phyloP scores from a whole-genome alignment of 176 grass and related monocot species.

The Avena insularis region DNA sequence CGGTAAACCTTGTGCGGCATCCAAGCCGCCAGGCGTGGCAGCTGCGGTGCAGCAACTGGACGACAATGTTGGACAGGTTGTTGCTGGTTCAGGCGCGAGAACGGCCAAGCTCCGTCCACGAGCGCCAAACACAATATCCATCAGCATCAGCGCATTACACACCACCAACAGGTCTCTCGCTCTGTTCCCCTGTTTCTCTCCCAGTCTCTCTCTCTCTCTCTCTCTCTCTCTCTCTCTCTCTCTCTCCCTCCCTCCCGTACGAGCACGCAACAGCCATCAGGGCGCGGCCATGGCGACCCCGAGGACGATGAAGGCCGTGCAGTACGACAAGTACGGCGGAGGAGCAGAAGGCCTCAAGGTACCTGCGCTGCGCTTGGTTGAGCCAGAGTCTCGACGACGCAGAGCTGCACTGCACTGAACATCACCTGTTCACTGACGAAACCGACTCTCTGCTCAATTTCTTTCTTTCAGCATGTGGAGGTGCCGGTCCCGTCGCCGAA shows the following conservation, averaged over 20 bases:
- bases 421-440: background rate
- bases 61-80: background rate
- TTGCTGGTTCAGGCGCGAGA: background rate
- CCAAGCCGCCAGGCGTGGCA: too few species aligned
- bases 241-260: background rate
- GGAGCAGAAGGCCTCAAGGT: constrained; percentile 71
- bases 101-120: constrained; percentile 10
- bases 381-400: background rate
- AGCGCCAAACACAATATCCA: constrained; percentile 22
- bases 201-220: background rate
- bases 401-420: background rate
- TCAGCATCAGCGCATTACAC: constrained; percentile 21
- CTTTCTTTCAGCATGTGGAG: constrained; percentile 57
- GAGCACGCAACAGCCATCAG: background rate
- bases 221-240: background rate
- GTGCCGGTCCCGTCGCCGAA: constrained; percentile 61
- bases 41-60: background rate
- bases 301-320: constrained; percentile 66
- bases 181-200: background rate
- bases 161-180: background rate
- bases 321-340: constrained; percentile 73
- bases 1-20: too few species aligned
- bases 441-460: background rate
- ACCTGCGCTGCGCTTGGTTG: background rate
- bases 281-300: constrained; percentile 51